These are phyloP conservation scores for Hyparrhenia diplandra DNA, from an alignment of 176 grass and related monocot genomes.

Conservation along the genomic window DNA sequence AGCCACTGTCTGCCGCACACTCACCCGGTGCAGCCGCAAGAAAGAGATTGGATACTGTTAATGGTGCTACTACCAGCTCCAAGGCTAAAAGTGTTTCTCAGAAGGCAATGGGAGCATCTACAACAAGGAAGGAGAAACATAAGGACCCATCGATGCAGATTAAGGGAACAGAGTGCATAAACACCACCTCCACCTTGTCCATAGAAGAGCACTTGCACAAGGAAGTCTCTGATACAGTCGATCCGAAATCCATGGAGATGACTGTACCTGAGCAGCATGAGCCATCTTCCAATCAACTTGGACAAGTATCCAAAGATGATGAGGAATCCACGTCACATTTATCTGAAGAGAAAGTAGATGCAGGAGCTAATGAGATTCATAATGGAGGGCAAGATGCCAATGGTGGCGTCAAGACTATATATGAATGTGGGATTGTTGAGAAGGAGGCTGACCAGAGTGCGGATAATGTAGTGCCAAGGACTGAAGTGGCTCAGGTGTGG, in stretches of 20 bases:
- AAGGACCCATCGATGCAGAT: constrained; percentile 15
- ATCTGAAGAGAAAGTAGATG: constrained; percentile 8
- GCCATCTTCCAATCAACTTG: background rate
- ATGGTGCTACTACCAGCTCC: constrained; percentile 14
- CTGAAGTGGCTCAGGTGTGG: constrained; percentile 7
- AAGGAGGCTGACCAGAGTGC: constrained; percentile 6
- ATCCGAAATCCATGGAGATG: constrained; percentile 11
- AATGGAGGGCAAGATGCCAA: constrained; percentile 18
- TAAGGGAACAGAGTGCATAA: constrained; percentile 32
- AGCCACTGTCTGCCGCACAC: background rate
- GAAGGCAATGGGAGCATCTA: constrained; percentile 1
- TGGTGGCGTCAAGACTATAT: background rate
- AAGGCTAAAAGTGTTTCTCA: constrained; percentile 32
- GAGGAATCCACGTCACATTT: background rate
- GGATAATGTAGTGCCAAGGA: background rate
- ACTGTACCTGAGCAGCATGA: background rate
- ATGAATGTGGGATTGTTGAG: constrained; percentile 27
- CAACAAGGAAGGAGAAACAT: constrained; percentile 24
- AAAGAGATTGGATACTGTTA: constrained; percentile 30
- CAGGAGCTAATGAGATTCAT: background rate
- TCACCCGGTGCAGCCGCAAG: background rate
- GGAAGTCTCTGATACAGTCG: constrained; percentile 23
- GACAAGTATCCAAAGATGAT: constrained; percentile 1
- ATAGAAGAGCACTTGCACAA: constrained; percentile 39
- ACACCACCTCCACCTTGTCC: background rate